These are phyloP conservation scores for Borovskyia barvae DNA, from an alignment of 208 protist species.

Conservation along the genomic window DNA sequence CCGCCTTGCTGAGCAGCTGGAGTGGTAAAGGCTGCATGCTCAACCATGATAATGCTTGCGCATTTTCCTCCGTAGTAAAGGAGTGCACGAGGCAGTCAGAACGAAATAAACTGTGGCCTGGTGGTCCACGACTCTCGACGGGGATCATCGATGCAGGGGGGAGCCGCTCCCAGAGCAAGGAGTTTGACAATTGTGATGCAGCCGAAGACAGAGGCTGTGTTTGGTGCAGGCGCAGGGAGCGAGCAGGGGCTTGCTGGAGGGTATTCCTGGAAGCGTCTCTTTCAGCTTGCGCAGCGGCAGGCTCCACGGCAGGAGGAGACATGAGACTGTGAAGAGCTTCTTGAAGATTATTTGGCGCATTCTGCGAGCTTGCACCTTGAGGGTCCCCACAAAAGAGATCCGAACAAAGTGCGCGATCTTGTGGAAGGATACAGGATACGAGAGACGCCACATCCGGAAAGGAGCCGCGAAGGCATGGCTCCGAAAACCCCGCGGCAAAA, in stretches of 20 bases:
- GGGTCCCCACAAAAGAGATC: no score
- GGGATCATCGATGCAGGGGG: constrained; percentile 10
- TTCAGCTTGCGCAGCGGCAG: background rate
- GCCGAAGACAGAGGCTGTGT: background rate
- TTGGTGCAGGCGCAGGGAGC: constrained; percentile 11
- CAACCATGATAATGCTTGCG: constrained; percentile 5
- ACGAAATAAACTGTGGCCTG: constrained; percentile 14
- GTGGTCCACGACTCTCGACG: constrained; percentile 9
- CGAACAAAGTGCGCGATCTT: no score
- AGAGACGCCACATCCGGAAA: constrained; percentile 29
- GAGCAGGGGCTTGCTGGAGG: background rate
- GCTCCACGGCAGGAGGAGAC: constrained; percentile 8
- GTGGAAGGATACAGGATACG: background rate
- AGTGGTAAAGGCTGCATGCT: constrained; percentile 4
- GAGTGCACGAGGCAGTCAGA: constrained; percentile 11
- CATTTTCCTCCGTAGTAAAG: constrained; percentile 11
- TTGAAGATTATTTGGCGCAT: background rate
- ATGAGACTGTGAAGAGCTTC: constrained; percentile 4
- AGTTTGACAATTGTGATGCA: background rate
- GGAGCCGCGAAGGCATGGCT: constrained; percentile 30
- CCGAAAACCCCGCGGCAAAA: constrained; percentile 45
- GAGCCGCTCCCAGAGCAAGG: constrained; percentile 4
- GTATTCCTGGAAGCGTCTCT: background rate
- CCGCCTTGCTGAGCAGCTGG: constrained; percentile 12
- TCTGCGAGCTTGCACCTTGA: background rate